A percentile compares a stretch with the other conserved stretches of the same genome.
Evolutionary conservation across 768 basidiomycete genomes (phyloP).

Genomic region (Mrakia blollopis): DNA sequence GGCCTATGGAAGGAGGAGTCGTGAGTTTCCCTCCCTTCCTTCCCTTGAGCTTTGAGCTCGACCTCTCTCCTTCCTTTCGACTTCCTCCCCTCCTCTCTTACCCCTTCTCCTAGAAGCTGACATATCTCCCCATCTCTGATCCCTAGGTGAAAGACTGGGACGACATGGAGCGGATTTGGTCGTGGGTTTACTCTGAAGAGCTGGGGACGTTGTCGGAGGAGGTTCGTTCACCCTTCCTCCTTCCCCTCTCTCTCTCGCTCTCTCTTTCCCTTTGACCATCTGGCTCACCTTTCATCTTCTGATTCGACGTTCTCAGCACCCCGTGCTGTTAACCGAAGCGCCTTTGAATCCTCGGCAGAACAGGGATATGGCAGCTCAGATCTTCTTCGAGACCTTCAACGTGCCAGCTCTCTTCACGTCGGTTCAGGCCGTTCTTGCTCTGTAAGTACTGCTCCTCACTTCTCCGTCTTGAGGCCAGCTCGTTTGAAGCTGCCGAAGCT

Average conservation of each 20-base stretch:
- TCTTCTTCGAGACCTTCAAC: constrained; percentile 99
- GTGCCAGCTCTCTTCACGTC: constrained; percentile 95
- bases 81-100: neutral
- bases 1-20: constrained; percentile 98
- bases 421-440: constrained; percentile 90
- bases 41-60: neutral
- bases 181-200: constrained; percentile 93
- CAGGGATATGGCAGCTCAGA: constrained; percentile 92
- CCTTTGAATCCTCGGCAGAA: constrained; percentile 95
- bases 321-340: constrained; percentile 93
- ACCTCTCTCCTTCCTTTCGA: neutral
- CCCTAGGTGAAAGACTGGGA: constrained; percentile 81
- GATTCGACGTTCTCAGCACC: constrained; percentile 60
- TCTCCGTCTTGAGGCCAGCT: neutral
- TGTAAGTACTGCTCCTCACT: constrained; percentile 58
- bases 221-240: constrained; percentile 51
- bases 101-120: neutral
- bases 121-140: neutral
- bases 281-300: neutral
- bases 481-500: neutral
- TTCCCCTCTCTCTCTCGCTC: neutral
- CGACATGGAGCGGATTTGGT: constrained; percentile 99
- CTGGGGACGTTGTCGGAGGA: constrained; percentile 93
- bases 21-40: constrained; percentile 47
- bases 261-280: neutral